Evolutionary conservation across 495 filamentous ascomycete genomes (phyloP).

Genomic region (Xylaria castorea): DNA sequence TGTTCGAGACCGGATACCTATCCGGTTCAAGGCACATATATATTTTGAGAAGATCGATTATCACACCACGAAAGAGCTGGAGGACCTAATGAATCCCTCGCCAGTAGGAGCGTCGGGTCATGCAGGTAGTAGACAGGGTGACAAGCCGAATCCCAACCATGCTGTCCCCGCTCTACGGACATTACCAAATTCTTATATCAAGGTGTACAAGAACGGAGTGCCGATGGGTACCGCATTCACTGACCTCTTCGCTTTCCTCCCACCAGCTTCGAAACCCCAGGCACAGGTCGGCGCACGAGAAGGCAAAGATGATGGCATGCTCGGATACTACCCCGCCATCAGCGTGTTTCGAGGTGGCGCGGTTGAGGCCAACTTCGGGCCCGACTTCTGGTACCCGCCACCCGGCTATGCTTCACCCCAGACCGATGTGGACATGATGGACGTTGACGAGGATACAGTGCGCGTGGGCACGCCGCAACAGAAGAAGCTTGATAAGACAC

Average conservation of each 20-base stretch:
- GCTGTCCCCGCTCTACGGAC: slow-evolving; percentile 76
- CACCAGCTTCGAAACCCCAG: slow-evolving; percentile 84
- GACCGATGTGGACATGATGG: slow-evolving; percentile 61
- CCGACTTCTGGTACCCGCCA: slow-evolving; percentile 87
- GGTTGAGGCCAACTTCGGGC: slow-evolving; percentile 89
- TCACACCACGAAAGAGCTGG: slow-evolving; percentile 84
- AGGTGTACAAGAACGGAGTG: slow-evolving; percentile 89
- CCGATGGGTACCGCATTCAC: slow-evolving; percentile 87
- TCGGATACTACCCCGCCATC: slow-evolving; percentile 94
- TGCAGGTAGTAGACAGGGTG: slow-evolving; percentile 47
- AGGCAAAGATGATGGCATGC: slow-evolving; percentile 86
- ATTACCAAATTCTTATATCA: slow-evolving; percentile 83
- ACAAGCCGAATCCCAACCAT: slow-evolving; percentile 72
- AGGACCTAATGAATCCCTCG: slow-evolving; percentile 80
- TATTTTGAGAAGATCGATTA: slow-evolving; percentile 97
- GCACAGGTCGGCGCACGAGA: slow-evolving; percentile 76
- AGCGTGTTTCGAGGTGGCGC: slow-evolving; percentile 91
- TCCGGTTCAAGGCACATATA: slow-evolving; percentile 88
- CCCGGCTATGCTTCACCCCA: slow-evolving; percentile 48
- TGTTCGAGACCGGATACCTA: slow-evolving; percentile 91
- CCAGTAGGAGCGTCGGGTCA: slow-evolving; percentile 56
- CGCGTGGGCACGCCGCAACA: slow-evolving; percentile 21
- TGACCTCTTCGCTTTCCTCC: slow-evolving; percentile 88
- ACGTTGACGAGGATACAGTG: slow-evolving; percentile 40
- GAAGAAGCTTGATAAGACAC: slow-evolving; percentile 44